Evolutionary conservation across 805 yeast genomes (phyloP).

Genomic region (Schizosaccharomyces pombe): DNA sequence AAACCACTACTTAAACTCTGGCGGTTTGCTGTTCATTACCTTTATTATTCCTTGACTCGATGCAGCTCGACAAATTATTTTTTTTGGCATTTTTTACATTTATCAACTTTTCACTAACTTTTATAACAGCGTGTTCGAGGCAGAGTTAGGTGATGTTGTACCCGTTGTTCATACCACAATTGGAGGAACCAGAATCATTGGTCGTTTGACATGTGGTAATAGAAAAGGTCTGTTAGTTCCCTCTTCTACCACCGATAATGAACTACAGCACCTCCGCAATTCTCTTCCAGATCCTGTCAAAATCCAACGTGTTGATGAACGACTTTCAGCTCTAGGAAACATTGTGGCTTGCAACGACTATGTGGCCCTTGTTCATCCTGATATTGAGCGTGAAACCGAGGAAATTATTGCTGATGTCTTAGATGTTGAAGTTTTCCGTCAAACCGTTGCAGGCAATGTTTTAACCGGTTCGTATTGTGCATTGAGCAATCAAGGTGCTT

Average conservation of each 20-base stretch:
- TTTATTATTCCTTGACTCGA: background rate
- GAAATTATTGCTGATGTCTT: conserved; percentile 92
- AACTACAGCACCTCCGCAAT: conserved; percentile 88
- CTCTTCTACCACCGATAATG: conserved; percentile 94
- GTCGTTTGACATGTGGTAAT: conserved; percentile 91
- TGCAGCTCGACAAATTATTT: background rate
- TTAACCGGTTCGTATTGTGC: conserved; percentile 92
- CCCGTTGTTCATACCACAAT: conserved; percentile 95
- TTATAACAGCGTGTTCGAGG: conserved; percentile 76
- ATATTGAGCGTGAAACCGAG: conserved; percentile 96
- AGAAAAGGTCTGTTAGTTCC: conserved; percentile 94
- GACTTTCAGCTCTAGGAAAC: conserved; percentile 88
- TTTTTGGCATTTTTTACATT: background rate
- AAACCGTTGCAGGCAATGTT: conserved; percentile 94
- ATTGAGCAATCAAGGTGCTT: conserved; percentile 88
- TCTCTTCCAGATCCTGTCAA: conserved; percentile 84
- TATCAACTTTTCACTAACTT: conserved; percentile 12
- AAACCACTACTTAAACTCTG: too few relatives aligned
- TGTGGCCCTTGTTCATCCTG: conserved; percentile 97
- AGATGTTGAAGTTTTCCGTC: conserved; percentile 97
- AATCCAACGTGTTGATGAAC: conserved; percentile 93
- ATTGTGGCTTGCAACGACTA: conserved; percentile 97
- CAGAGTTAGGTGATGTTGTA: conserved; percentile 84
- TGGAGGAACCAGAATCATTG: conserved; percentile 93
- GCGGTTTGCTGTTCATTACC: background rate